Base-by-base conservation (phyloP, 2,329 filamentous ascomycete genomes). In the Diplodia corticola region DNA sequence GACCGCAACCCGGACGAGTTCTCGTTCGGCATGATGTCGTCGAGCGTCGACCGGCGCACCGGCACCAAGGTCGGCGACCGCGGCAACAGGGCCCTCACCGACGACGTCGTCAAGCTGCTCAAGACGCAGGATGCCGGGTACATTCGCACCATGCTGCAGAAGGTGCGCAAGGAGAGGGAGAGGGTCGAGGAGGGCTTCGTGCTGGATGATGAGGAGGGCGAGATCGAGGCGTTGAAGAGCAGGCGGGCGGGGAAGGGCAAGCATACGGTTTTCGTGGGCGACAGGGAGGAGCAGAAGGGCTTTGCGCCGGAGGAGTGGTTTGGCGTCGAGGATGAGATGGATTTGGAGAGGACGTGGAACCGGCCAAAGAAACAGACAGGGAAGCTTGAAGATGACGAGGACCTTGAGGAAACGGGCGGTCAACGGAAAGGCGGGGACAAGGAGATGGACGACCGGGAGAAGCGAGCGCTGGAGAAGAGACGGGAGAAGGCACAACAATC, bases 1-100 rank as follows among this genome's bases (percentile, higher is more conserved):
- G 85, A 87, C 67, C 82, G 85, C 44, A 89, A 89, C 70, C 86
- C 87, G 17, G 87, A 89, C 81, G 87, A 89, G 72, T 89, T 89
- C 73, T 83, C 84, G 51, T 89, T 88, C 76, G 85, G 83, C 4
- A 89, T 89, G 87, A 82, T 89, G 78, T 84, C 80, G 67, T 78
- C 78, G 28, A 76, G 76, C 55, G 82, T 81, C 24, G 78, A 85
- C 70, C 80, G 79, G 33, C 68, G 78, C 53, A 79, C 79, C 35
- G 81, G 79, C 12, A 71, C 70, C 15, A 76, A 75, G 30, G 71
- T 77, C 66, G 80, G 71, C 54, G 79, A 82, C 68, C 77, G 83
- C 33, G 80, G 85, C 66, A 80, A 81, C 69, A 75, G 78, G 73
- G 73, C 74, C 48, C 73, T 87, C 63, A 82, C 80, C 68, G 77